Percentiles rank a stretch among this genome's conserved stretches.
Evolutionary conservation across 345 rosid genomes (phyloP).

Genomic region (Eucalyptus erythrocorys): DNA sequence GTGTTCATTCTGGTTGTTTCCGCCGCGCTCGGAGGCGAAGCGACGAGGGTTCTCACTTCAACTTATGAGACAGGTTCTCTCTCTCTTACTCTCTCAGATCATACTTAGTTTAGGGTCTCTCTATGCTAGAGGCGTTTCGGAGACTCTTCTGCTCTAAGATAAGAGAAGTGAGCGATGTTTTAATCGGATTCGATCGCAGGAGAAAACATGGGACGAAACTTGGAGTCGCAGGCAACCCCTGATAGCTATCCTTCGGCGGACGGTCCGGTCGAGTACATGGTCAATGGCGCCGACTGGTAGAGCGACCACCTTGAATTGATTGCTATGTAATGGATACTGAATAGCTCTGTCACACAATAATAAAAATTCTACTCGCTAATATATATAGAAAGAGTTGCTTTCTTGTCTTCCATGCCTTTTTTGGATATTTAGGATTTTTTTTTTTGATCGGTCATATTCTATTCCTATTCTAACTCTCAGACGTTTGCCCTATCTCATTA

Average conservation of each 20-base stretch:
- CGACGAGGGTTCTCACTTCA: background rate
- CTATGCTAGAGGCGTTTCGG: background rate
- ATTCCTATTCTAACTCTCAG: fast-evolving
- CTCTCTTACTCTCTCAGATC: background rate
- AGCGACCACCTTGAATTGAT: background rate
- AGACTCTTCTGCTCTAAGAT: background rate
- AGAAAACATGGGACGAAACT: background rate
- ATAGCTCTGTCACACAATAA: background rate
- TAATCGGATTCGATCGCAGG: background rate
- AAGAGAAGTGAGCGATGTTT: background rate
- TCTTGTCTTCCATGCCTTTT: background rate
- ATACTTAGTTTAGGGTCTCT: background rate
- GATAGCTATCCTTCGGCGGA: background rate
- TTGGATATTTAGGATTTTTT: background rate
- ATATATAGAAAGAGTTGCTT: background rate
- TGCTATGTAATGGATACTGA: background rate
- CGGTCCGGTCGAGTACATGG: background rate
- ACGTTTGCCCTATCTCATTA: no score
- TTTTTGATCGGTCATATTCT: no score
- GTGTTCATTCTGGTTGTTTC: background rate
- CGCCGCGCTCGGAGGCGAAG: background rate
- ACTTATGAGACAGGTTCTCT: background rate
- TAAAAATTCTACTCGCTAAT: background rate
- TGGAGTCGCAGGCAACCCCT: background rate
- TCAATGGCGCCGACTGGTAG: background rate